Conservation (phyloP, 208 protist genomes). For the Acanthamoeba healyi region DNA sequence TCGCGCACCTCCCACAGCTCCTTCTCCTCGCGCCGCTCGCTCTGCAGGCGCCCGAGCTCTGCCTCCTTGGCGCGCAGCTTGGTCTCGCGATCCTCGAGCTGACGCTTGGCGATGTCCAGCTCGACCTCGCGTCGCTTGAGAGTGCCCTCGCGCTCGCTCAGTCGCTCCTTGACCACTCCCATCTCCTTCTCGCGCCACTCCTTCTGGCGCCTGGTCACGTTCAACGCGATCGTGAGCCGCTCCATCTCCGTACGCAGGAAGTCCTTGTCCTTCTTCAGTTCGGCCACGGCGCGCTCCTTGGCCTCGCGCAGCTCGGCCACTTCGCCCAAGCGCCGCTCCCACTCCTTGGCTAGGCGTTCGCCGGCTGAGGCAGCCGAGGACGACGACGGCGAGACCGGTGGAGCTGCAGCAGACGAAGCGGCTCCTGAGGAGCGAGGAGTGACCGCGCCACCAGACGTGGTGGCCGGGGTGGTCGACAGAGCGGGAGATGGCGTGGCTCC, state of each 20-base stretch:
- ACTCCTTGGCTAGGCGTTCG: background rate
- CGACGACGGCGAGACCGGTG: background rate
- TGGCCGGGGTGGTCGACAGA: background rate
- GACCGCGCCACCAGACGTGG: background rate
- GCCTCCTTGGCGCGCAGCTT: constrained; percentile 33
- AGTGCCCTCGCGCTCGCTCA: constrained; percentile 24
- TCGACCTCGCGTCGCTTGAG: constrained; percentile 52
- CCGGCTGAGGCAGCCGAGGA: background rate
- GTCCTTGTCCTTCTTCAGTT: constrained; percentile 61
- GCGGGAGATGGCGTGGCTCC: background rate
- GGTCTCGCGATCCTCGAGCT: constrained; percentile 43
- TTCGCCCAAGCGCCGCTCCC: background rate
- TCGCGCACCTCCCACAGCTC: constrained; percentile 46
- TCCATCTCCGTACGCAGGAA: constrained; percentile 28
- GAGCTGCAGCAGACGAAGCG: too few species aligned
- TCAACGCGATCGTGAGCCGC: constrained; percentile 31
- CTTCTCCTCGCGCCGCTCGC: constrained; percentile 50
- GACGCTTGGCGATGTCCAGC: constrained; percentile 48
- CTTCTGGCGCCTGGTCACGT: constrained; percentile 71
- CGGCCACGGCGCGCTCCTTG: constrained; percentile 2
- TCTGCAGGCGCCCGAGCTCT: background rate
- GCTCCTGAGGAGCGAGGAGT: background rate
- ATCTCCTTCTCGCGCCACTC: constrained; percentile 70
- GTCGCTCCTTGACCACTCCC: constrained; percentile 27
- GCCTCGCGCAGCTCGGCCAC: constrained; percentile 32